Evolutionary conservation across 1,139 yeast species (phyloP), one percentile per base, ranked within the genome.

Genomic region (Meyerozyma smithsonii): DNA sequence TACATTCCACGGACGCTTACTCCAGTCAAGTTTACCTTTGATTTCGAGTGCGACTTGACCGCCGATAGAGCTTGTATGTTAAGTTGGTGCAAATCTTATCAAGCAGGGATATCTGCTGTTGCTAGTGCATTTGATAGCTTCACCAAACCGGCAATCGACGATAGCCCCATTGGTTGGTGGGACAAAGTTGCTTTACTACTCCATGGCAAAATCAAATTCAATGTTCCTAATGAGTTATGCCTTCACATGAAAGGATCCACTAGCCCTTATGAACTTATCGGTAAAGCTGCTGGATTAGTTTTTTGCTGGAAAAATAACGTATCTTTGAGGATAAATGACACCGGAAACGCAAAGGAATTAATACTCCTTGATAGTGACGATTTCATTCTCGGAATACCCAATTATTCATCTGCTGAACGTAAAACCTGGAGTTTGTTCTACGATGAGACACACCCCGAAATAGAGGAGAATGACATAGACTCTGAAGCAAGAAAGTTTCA

Each of bases 141-240:
- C 74, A 81, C 73, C 38, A 84, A 81, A 48, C 87, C 89, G 0
- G 82, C 80, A 10, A 68, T 85, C 12, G 97, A 92, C 57, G 90
- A 89, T 17, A 85, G 96, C 43, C 86, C 87, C 35, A 64, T 89
- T 20, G 97, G 97, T 0, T 84, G 69, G 67, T 84, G 76, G 84
- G 85, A 72, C 46, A 72, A 72, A 39, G 41, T 68, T 18, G 61
- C 74, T 0, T 52, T 72, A 28, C 51, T 60, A 36, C 49, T 60
- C 36, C 77, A 69, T 42, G 77, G 74, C 8, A 79, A 77, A 51
- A 63, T 79, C 21, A 61, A 69, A 8, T 78, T 83, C 69, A 74
- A 79, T 46, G 61, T 85, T 26, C 59, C 54, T 28, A 66, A 55
- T 65, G 81, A 78, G 43, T 57, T 77, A 28, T 67, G 76, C 44